Percentiles rank a stretch among this genome's conserved stretches.
These are phyloP conservation scores for Excoecaria cochinchinensis DNA, from an alignment of 345 rosid genomes.

Conservation along the genomic window DNA sequence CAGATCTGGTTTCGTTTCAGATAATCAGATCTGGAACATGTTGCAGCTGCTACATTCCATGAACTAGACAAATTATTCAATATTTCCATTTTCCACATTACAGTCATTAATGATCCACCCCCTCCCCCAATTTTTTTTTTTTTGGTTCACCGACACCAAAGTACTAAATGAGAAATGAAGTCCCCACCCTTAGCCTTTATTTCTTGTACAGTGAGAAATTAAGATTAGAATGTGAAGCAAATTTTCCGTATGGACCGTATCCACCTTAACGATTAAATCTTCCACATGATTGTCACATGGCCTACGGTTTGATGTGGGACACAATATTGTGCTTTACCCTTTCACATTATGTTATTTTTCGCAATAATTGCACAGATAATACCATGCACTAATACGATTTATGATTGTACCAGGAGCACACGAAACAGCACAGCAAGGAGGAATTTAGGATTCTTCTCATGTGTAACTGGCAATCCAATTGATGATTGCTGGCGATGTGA, in stretches of 20 bases:
- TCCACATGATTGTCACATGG: slow-evolving; percentile 27
- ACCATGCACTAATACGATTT: not conserved
- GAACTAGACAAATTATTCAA: slow-evolving; percentile 7
- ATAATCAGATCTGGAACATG: not conserved
- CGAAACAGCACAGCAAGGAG: slow-evolving; percentile 64
- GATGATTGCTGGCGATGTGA: slow-evolving; percentile 36
- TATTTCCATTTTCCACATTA: slow-evolving; percentile 1
- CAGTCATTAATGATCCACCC: slow-evolving; percentile 14
- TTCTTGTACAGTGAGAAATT: slow-evolving; percentile 8
- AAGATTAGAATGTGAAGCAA: not conserved
- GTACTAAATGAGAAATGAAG: slow-evolving; percentile 13
- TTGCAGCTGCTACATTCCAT: not conserved
- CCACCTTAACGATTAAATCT: slow-evolving; percentile 15
- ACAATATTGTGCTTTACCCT: not conserved
- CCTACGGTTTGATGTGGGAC: slow-evolving; percentile 23
- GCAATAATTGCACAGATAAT: not conserved
- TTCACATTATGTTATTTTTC: not conserved
- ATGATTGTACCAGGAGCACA: slow-evolving; percentile 45
- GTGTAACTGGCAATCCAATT: slow-evolving; percentile 28
- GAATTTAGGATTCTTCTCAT: slow-evolving; percentile 29
- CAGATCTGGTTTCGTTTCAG: slow-evolving; percentile 21
- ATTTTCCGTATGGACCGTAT: slow-evolving; percentile 37
- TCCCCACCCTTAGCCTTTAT: slow-evolving; percentile 20
- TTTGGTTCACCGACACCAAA: slow-evolving; percentile 32
- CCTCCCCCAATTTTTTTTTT: slow-evolving; percentile 14